phyloP scores from a whole-genome alignment of 805 yeast species.

The Suhomyces prunicola region DNA sequence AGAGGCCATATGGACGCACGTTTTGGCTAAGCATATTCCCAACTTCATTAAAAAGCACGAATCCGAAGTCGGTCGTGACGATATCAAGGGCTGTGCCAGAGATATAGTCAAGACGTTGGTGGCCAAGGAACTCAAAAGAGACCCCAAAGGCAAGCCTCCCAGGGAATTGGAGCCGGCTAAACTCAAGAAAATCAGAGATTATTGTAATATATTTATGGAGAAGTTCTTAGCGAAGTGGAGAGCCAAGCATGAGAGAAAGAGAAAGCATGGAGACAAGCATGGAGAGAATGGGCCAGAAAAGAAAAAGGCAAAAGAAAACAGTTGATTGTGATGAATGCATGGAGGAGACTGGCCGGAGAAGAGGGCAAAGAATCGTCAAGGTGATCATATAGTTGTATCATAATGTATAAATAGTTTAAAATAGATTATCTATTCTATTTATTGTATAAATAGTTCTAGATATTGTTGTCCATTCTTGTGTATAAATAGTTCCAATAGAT shows the following conservation, averaged over 20 bases:
- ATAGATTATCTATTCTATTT: background rate
- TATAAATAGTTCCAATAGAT: background rate
- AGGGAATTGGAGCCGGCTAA: slow-evolving; percentile 60
- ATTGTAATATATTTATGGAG: slow-evolving; percentile 62
- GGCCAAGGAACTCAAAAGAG: slow-evolving; percentile 61
- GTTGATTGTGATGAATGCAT: no score
- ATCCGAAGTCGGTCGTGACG: slow-evolving; percentile 65
- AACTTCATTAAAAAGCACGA: slow-evolving; percentile 69
- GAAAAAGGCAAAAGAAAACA: background rate
- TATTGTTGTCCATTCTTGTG: no score
- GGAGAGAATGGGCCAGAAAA: slow-evolving; percentile 1
- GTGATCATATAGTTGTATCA: background rate
- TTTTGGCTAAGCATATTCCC: slow-evolving; percentile 76
- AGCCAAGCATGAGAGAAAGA: slow-evolving; percentile 30
- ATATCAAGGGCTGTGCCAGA: slow-evolving; percentile 71
- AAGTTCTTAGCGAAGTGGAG: slow-evolving; percentile 53
- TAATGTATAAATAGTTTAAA: background rate
- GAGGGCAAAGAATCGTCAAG: background rate
- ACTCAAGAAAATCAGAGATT: slow-evolving; percentile 64
- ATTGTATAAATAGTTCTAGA: background rate
- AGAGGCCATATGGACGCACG: slow-evolving; percentile 39
- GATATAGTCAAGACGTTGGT: slow-evolving; percentile 70
- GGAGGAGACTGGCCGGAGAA: no score
- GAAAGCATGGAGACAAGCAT: background rate
- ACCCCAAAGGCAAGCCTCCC: slow-evolving; percentile 45